A percentile compares a stretch with the other conserved stretches of the same genome.
Evolutionary conservation across 306 rosid genomes (phyloP).

Genomic region (cucumber (Cucumis sativus)): Cucumber_9930_V3 NC_026661.2:3577001-3577500

Average conservation of each 20-base stretch:
- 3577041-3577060: neutral
- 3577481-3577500: neutral
- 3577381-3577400: neutral
- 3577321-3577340: neutral
- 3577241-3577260: neutral
- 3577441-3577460: neutral
- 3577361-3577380: too few relatives aligned
- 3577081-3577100: neutral
- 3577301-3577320: neutral
- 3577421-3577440: conserved; percentile 1
- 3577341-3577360: neutral
- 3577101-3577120: too few relatives aligned
- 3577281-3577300: neutral
- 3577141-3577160: neutral
- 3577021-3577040: neutral
- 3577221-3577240: neutral
- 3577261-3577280: neutral
- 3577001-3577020: neutral
- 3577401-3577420: neutral
- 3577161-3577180: neutral
- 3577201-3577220: neutral
- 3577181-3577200: neutral
- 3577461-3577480: neutral
- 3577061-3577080: neutral
- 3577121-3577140: too few relatives aligned